Evolutionary conservation across 169 alveolate species (phyloP).

Genomic region (Plasmodium coatneyi): DNA sequence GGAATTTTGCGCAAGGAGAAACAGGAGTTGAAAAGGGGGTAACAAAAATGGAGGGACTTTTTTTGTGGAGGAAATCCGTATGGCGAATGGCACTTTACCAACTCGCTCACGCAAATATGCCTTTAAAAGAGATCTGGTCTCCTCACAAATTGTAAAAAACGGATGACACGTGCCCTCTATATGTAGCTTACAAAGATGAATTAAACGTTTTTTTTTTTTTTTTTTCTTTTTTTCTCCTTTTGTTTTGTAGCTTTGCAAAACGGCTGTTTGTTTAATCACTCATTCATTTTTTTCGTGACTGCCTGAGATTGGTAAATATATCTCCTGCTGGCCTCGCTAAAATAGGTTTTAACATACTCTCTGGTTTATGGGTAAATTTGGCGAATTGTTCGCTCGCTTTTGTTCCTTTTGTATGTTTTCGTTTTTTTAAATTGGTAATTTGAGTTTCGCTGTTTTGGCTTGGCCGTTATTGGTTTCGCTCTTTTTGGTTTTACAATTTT

Average conservation of each 20-base stretch:
- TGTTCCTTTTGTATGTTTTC: neutral
- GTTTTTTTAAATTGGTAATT: neutral
- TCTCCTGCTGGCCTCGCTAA: neutral
- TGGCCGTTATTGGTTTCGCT: too few relatives aligned
- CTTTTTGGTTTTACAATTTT: neutral
- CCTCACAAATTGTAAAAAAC: neutral
- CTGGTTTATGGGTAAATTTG: neutral
- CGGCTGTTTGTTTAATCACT: neutral
- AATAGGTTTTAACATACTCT: neutral
- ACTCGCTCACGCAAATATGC: neutral
- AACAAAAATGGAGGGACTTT: neutral
- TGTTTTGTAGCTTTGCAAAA: neutral
- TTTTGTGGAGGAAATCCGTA: neutral
- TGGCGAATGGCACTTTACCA: conserved; percentile 3
- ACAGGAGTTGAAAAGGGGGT: neutral
- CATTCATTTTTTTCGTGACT: neutral
- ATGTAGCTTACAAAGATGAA: neutral
- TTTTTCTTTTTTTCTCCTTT: neutral
- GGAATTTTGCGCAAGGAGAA: neutral
- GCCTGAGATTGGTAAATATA: neutral
- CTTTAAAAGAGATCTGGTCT: neutral
- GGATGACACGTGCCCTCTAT: neutral
- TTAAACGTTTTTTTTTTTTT: neutral
- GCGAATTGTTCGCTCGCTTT: neutral
- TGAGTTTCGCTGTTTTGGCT: neutral